Conservation (phyloP, 2,329 filamentous ascomycete genomes). For the Nectriaceae sp. region DNA sequence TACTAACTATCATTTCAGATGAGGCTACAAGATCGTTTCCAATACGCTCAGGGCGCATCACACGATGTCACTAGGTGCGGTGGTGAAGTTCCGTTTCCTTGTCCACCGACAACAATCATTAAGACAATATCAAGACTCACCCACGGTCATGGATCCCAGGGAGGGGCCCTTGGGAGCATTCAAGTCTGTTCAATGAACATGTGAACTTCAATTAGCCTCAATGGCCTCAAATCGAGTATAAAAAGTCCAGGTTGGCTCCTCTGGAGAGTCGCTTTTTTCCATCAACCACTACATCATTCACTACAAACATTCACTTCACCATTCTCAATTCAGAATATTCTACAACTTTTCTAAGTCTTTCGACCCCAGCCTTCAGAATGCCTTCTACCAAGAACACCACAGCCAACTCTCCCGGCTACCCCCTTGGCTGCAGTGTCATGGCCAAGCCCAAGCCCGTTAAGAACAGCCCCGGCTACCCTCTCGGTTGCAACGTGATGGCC, state of each 20-base stretch:
- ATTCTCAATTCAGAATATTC: slow-evolving; percentile 28
- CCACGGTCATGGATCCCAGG: not conserved
- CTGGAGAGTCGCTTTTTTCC: slow-evolving; percentile 7
- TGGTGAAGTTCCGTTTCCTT: slow-evolving; percentile 11
- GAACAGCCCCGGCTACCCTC: slow-evolving; percentile 26
- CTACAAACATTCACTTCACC: slow-evolving; percentile 22
- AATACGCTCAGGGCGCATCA: not conserved
- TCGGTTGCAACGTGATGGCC: slow-evolving; percentile 32
- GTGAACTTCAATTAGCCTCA: not conserved
- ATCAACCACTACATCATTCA: slow-evolving; percentile 17
- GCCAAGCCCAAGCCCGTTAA: slow-evolving; percentile 26
- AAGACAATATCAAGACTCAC: slow-evolving; percentile 15
- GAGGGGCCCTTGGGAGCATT: not conserved
- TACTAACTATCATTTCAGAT: not conserved
- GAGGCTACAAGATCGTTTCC: not conserved
- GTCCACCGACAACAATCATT: slow-evolving; percentile 24
- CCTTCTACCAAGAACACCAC: slow-evolving; percentile 31
- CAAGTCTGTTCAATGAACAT: not conserved
- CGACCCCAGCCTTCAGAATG: slow-evolving; percentile 33
- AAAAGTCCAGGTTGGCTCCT: slow-evolving; percentile 6
- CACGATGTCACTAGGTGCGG: slow-evolving; percentile 9
- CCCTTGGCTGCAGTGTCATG: slow-evolving; percentile 32
- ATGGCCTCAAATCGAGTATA: slow-evolving; percentile 15
- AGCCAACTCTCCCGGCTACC: slow-evolving; percentile 27
- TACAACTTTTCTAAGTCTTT: slow-evolving; percentile 26